Evolutionary conservation across 1,284 basidiomycete species (phyloP).

Genomic region (Ceratobasidium sp.): DNA sequence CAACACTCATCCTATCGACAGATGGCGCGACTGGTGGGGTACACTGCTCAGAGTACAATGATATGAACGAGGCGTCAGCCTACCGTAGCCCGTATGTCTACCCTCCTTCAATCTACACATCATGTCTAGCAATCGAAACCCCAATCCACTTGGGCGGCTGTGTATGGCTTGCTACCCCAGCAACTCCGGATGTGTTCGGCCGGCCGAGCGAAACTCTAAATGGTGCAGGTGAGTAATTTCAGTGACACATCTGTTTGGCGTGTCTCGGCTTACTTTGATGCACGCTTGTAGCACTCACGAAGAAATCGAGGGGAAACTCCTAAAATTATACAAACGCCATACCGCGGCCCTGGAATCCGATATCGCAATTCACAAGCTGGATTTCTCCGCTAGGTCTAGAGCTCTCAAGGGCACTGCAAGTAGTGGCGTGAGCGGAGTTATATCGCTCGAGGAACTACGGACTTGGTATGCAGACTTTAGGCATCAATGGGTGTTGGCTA

Average conservation of each 20-base stretch:
- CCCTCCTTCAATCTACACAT: background rate
- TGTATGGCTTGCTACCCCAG: slow-evolving; percentile 23
- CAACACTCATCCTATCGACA: background rate
- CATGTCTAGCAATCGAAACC: background rate
- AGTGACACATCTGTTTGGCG: background rate
- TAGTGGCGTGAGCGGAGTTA: background rate
- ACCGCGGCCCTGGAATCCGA: slow-evolving; percentile 26
- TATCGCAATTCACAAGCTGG: slow-evolving; percentile 19
- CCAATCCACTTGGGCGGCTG: background rate
- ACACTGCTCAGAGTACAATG: slow-evolving; percentile 8
- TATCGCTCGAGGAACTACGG: slow-evolving; percentile 28
- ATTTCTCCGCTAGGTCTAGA: slow-evolving; percentile 19
- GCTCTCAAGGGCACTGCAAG: slow-evolving; percentile 8
- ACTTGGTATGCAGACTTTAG: slow-evolving; percentile 31
- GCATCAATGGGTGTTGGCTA: slow-evolving; percentile 37
- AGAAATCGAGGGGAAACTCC: slow-evolving; percentile 39
- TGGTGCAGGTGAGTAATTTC: slow-evolving; percentile 32
- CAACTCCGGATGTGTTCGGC: slow-evolving; percentile 20
- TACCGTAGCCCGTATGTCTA: background rate
- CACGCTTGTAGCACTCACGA: slow-evolving; percentile 24
- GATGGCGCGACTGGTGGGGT: slow-evolving; percentile 37
- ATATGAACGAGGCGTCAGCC: slow-evolving; percentile 1
- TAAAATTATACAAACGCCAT: slow-evolving; percentile 39
- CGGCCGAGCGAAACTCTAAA: slow-evolving; percentile 27
- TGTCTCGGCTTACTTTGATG: background rate